Evolutionary conservation across 1,284 basidiomycete genomes (phyloP).

Genomic region (Cutaneotrichosporon sp.): DNA sequence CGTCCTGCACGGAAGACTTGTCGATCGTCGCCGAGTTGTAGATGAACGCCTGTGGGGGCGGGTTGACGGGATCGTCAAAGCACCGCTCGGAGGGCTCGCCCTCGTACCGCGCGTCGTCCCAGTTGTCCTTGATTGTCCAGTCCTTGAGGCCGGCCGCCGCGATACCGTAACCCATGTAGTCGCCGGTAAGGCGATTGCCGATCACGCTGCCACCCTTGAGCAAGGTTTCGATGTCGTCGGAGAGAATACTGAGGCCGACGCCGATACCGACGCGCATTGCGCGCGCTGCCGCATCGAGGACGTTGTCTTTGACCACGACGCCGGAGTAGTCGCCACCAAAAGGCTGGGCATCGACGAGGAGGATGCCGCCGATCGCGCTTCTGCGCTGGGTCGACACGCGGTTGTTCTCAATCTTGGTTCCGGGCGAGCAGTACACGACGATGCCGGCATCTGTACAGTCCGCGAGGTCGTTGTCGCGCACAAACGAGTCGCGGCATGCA

Average conservation of each 20-base stretch:
- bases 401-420: conserved; percentile 52
- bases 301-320: conserved; percentile 52
- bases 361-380: conserved; percentile 55
- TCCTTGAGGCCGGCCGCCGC: conserved; percentile 48
- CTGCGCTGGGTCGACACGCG: conserved; percentile 40
- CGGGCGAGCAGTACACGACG: conserved; percentile 56
- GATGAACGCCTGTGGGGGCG: conserved; percentile 49
- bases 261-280: conserved; percentile 57
- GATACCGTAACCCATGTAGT: conserved; percentile 54
- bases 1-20: conserved; percentile 44
- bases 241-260: conserved; percentile 53
- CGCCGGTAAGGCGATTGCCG: conserved; percentile 46
- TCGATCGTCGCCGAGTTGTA: conserved; percentile 37
- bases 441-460: conserved; percentile 54
- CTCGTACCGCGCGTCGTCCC: conserved; percentile 47
- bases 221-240: conserved; percentile 52
- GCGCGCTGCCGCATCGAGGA: conserved; percentile 44
- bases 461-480: conserved; percentile 49
- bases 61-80: conserved; percentile 50
- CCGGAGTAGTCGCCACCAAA: conserved; percentile 54
- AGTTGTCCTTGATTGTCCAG: conserved; percentile 53
- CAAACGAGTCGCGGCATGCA: conserved; percentile 48
- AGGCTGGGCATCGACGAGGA: conserved; percentile 55
- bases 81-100: conserved; percentile 48
- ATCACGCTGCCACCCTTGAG: conserved; percentile 46